Evolutionary conservation across 2,329 filamentous ascomycete species (phyloP), one percentile per base, ranked within the genome.

Genomic region (Cyphellophora europaea): DNA sequence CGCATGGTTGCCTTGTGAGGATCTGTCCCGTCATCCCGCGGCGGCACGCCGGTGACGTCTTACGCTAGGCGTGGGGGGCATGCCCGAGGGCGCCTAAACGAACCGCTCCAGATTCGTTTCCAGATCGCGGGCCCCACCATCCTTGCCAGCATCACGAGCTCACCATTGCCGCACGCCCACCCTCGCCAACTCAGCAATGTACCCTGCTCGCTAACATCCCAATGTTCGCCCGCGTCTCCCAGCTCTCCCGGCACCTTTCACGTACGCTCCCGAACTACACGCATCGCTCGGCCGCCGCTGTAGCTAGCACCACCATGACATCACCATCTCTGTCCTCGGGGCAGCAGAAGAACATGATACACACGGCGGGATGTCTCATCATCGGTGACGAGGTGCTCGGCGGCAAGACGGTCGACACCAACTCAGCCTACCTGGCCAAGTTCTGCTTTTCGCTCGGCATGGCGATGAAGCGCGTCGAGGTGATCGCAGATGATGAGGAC

Each of bases 341-440:
- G 8, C 30, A 16, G 2, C 32, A 49, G 48, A 44, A 52, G 33
- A 67, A 78, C 53, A 77, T 72, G 41, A 93, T 96, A 49, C 79
- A 86, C 54, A 95, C 88, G 30, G 91, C 89, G 8, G 89, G 82
- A 37, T 93, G 86, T 58, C 63, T 96, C 45, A 87, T 98, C 41
- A 96, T 98, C 51, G 89, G 89, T n/a, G 89, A 96, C 62, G 47
- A 49, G 19, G 30, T 32, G 17, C 30, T 32, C 30, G 30, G 35
- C 12, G 32, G 89, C 95, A 32, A 78, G 74, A 80, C 74, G 27
- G 66, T 77, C 44, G 74, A 79, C 58, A 77, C 76, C 38, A 82
- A 81, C 55, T 78, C 72, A 36, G 61, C 74, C 30, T 81, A 67
- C 57, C 68, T 79, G 42, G 73, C 75, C 41, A 77, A 74, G 53